Evolutionary conservation across 2,329 filamentous ascomycete genomes (phyloP).

Genomic region (Phaeosphaeria sp.): DNA sequence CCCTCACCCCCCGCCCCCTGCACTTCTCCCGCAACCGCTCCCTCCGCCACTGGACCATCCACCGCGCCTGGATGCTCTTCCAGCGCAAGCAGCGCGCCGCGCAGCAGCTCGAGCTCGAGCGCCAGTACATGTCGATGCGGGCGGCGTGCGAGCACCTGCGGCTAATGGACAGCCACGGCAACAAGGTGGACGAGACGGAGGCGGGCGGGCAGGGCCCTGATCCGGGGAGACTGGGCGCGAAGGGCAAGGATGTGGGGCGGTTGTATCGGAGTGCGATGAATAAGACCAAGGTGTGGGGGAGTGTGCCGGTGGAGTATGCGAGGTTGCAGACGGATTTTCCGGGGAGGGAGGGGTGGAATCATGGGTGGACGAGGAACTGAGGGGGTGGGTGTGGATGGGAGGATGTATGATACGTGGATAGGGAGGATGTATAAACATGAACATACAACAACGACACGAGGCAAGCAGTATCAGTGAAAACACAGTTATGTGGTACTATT

Average conservation of each 20-base stretch:
- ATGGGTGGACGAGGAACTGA: constrained; percentile 77
- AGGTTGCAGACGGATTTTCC: constrained; percentile 85
- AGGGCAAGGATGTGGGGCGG: constrained; percentile 67
- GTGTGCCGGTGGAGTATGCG: constrained; percentile 91
- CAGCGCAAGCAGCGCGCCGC: constrained; percentile 71
- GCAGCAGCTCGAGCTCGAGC: constrained; percentile 74
- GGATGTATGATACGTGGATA: constrained; percentile 14
- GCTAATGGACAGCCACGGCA: constrained; percentile 55
- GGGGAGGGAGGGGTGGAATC: constrained; percentile 82
- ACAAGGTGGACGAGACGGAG: constrained; percentile 52
- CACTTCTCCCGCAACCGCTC: constrained; percentile 86
- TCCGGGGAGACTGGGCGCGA: constrained; percentile 29
- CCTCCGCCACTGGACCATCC: constrained; percentile 98
- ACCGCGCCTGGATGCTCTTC: constrained; percentile 90
- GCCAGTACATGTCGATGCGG: constrained; percentile 82
- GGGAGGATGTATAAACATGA: not conserved
- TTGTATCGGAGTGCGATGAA: constrained; percentile 88
- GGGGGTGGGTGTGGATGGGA: not conserved
- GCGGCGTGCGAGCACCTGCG: constrained; percentile 84
- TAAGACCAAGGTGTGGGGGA: constrained; percentile 86
- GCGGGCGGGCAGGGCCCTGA: constrained; percentile 63
- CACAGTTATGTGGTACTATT: constrained; percentile 20
- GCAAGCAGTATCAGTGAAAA: not conserved
- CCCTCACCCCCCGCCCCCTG: constrained; percentile 75
- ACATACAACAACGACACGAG: too few species aligned